Evolutionary conservation across 768 basidiomycete genomes (phyloP).

Genomic region (Pulveroboletus sp.): DNA sequence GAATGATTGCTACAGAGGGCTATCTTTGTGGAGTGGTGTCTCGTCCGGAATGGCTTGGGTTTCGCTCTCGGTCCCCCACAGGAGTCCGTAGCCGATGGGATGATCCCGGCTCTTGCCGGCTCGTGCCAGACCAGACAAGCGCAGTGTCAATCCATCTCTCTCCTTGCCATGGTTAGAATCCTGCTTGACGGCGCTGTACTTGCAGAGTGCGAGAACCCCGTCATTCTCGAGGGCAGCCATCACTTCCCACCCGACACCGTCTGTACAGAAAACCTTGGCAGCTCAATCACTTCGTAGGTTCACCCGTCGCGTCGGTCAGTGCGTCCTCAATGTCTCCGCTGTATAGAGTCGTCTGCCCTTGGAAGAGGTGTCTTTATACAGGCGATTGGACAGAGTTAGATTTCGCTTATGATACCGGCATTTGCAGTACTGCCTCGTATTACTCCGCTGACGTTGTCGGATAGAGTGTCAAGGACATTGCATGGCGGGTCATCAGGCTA

Average conservation of each 20-base stretch:
- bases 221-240: slow-evolving; percentile 62
- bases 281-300: slow-evolving; percentile 51
- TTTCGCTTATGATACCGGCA: background rate
- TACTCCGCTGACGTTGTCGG: slow-evolving; percentile 53
- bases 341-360: slow-evolving; percentile 33
- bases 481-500: slow-evolving; percentile 13
- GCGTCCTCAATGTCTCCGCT: background rate
- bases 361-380: no score
- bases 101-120: slow-evolving; percentile 18
- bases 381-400: background rate
- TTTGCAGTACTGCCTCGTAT: slow-evolving; percentile 55
- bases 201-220: slow-evolving; percentile 33
- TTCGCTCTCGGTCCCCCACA: background rate
- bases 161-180: no score
- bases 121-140: background rate
- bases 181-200: no score
- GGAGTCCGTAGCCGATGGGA: background rate
- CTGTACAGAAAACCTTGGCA: slow-evolving; percentile 39
- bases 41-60: background rate
- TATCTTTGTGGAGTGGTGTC: background rate
- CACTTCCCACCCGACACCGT: slow-evolving; percentile 41
- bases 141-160: background rate
- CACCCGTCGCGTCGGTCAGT: background rate
- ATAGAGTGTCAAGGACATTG: slow-evolving; percentile 46
- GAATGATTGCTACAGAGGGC: background rate